Evolutionary conservation across 164 flowering plant species (phyloP), one percentile per base, ranked within the genome.

Genomic region (Cinnamomum micranthum): DNA sequence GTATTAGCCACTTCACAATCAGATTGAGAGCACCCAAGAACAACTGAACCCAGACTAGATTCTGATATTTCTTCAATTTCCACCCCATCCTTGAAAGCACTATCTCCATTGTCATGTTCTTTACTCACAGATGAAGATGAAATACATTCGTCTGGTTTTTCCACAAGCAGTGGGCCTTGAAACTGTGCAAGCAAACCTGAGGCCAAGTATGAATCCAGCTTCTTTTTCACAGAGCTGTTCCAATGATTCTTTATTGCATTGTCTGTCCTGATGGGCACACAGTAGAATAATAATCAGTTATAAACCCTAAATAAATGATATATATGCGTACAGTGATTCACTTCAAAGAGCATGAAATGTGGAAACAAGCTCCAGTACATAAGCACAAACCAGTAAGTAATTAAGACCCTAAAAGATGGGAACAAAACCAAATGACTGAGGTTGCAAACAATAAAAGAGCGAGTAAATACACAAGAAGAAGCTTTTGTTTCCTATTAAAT

Each of bases 181-280:
- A 82, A 85, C 82, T 93, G 94, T 50, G 87, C 82, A 67, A 96
- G 87, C 65, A 90, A 82, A 63, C 97, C 99, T 52, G 98, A 90
- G 19, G 92, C 88, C 80, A 85, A 63, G 81, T 90, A 94, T 17
- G 90, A 85, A 63, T 89, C 97, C 80, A 92, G 41, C 83, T 91
- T 94, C 91, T 94, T 94, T 77, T 91, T 92, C n/a, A 94, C 96
- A 65, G 98, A 94, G 81, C 95, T 89, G 84, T 94, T 89, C 98
- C 98, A 95, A 70, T 95, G 98, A 80, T 95, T 95, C 83, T 95
- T 95, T 75, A 95, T 95, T 27, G 97, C 84, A 89, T 95, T 95
- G 87, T 95, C 98, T 73, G 97, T 81, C 92, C 98, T 95, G 95
- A 84, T 28, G 27, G 14, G 23, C 62, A n/a, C 31, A 70, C 25